Evolutionary conservation across 257 asterid genomes (phyloP).

Genomic region (Rehmannia glutinosa): DNA sequence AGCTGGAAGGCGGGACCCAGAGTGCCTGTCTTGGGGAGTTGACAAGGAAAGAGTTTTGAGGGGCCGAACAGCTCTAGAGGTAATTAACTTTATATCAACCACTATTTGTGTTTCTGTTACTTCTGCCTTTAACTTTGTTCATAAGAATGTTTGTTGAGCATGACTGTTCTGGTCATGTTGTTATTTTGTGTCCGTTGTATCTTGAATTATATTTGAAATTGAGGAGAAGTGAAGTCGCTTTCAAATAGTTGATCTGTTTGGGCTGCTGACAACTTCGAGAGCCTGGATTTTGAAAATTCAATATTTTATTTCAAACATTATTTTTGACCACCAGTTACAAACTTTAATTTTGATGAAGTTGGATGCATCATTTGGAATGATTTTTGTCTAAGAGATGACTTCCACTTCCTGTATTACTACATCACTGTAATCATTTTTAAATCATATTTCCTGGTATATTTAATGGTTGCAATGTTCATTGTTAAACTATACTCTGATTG

Average conservation of each 20-base stretch:
- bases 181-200: neutral
- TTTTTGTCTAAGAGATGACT: constrained; percentile 2
- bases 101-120: neutral
- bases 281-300: no score
- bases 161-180: neutral
- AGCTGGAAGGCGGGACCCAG: constrained; percentile 83
- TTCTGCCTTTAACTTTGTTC: no score
- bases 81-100: constrained; percentile 29
- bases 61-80: constrained; percentile 94
- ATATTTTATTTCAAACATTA: no score
- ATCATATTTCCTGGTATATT: neutral
- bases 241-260: no score
- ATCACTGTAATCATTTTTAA: neutral
- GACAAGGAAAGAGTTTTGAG: constrained; percentile 89
- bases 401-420: neutral
- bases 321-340: no score
- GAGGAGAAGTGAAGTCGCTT: constrained; percentile 3
- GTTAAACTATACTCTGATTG: neutral
- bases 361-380: no score
- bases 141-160: neutral
- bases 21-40: constrained; percentile 94
- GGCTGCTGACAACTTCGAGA: no score
- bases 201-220: neutral
- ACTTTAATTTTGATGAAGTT: no score
- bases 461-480: neutral